phyloP scores from a whole-genome alignment of 305 asterid genomes.

The Solanum aculeatissimum region DNA sequence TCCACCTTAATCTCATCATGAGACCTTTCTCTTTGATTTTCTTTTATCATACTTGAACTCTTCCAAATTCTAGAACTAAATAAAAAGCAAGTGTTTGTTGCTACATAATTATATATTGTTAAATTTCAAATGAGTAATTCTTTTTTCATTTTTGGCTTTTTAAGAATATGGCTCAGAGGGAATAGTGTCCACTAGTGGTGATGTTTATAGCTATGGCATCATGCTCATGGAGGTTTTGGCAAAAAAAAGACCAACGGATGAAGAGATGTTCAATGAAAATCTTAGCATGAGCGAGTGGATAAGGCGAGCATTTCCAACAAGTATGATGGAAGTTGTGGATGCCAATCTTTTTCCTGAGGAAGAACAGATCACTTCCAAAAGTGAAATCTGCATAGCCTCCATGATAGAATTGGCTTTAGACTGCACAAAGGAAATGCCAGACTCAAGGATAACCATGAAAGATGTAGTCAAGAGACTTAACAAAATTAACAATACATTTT shows the following conservation, averaged over 20 bases:
- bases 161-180: conserved; percentile 19
- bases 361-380: neutral
- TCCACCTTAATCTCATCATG: neutral
- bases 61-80: no score
- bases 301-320: neutral
- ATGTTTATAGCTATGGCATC: conserved; percentile 17
- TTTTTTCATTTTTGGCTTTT: neutral
- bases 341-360: neutral
- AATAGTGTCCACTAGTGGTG: neutral
- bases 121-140: neutral
- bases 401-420: neutral
- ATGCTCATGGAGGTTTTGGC: conserved; percentile 13
- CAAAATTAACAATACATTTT: neutral
- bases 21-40: neutral
- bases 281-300: neutral
- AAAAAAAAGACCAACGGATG: conserved; percentile 13
- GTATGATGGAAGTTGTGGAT: conserved; percentile 7
- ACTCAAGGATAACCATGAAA: neutral
- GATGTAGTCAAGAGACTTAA: neutral
- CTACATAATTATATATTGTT: neutral
- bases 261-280: conserved; percentile 8
- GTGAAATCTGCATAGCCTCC: neutral
- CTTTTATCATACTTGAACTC: neutral
- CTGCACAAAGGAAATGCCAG: neutral
- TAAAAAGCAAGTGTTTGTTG: neutral